These are phyloP conservation scores for Tetragonia tetragonoides DNA, from an alignment of 148 eudicot species.

Conservation along the genomic window DNA sequence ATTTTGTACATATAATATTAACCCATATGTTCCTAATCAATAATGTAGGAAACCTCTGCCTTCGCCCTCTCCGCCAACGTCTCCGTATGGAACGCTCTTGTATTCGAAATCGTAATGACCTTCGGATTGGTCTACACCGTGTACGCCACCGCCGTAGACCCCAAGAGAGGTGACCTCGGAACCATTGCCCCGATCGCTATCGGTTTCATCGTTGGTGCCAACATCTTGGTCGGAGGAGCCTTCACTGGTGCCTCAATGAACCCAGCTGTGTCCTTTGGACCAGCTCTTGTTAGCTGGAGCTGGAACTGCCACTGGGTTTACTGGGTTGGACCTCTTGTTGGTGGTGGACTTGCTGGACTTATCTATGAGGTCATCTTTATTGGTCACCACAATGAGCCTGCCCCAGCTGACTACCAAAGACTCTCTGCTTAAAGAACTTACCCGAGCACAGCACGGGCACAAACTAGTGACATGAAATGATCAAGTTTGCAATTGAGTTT, in stretches of 20 bases:
- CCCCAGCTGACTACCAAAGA: conserved; percentile 30
- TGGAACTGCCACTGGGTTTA: conserved; percentile 58
- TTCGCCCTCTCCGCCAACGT: conserved; percentile 37
- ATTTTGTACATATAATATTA: neutral
- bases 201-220: conserved; percentile 58
- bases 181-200: conserved; percentile 57
- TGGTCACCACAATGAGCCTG: conserved; percentile 3
- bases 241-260: conserved; percentile 61
- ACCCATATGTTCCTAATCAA: neutral
- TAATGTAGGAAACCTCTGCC: conserved; percentile 41
- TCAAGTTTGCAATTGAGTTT: no score
- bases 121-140: conserved; percentile 68
- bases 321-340: conserved; percentile 57
- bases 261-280: conserved; percentile 65
- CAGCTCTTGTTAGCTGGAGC: conserved; percentile 54
- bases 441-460: neutral
- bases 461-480: neutral
- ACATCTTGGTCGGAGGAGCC: conserved; percentile 60
- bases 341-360: conserved; percentile 49
- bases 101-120: conserved; percentile 57
- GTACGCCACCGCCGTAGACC: conserved; percentile 60
- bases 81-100: conserved; percentile 45
- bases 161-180: conserved; percentile 50
- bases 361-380: conserved; percentile 51
- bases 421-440: conserved; percentile 29